Conservation (phyloP, 2,329 filamentous ascomycete genomes). For the Cladosporium sp. region DNA sequence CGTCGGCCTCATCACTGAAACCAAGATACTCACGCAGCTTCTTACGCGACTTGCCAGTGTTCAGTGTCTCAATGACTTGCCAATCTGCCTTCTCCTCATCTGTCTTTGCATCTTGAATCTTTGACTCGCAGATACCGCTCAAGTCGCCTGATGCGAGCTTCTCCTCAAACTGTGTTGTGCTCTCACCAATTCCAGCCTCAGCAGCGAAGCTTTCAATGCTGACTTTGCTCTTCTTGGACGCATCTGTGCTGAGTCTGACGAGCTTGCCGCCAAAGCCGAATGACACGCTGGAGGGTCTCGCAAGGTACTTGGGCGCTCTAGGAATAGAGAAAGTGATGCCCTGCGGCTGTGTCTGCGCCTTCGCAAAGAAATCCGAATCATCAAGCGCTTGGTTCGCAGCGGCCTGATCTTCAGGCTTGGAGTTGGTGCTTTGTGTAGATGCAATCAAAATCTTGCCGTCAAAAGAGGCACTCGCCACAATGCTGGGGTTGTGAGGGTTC, state of each 20-base stretch:
- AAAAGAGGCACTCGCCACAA: constrained; percentile 94
- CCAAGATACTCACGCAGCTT: constrained; percentile 87
- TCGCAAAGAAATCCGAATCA: constrained; percentile 94
- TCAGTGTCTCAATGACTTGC: constrained; percentile 88
- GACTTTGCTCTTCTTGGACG: constrained; percentile 68
- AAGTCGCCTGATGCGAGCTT: constrained; percentile 78
- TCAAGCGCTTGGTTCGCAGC: constrained; percentile 69
- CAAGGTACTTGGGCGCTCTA: constrained; percentile 87
- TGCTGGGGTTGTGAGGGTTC: constrained; percentile 87
- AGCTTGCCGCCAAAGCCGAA: constrained; percentile 97
- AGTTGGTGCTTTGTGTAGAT: constrained; percentile 90
- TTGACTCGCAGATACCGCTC: constrained; percentile 73
- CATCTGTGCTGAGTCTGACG: constrained; percentile 71
- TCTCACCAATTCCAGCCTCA: constrained; percentile 78
- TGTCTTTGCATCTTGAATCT: constrained; percentile 71
- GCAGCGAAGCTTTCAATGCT: constrained; percentile 85
- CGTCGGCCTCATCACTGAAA: constrained; percentile 64
- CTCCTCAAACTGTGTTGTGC: constrained; percentile 84
- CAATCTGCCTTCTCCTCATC: constrained; percentile 96
- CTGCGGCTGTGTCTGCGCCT: constrained; percentile 87
- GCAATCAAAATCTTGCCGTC: constrained; percentile 95
- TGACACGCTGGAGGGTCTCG: constrained; percentile 78
- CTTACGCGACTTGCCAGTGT: constrained; percentile 80
- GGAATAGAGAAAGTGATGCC: constrained; percentile 82
- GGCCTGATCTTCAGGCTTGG: constrained; percentile 63